A percentile compares a stretch with the other conserved stretches of the same genome.
These are phyloP conservation scores for Lactuca sativa DNA, from an alignment of 129 eudicot genomes.

Conservation along the genomic window DNA sequence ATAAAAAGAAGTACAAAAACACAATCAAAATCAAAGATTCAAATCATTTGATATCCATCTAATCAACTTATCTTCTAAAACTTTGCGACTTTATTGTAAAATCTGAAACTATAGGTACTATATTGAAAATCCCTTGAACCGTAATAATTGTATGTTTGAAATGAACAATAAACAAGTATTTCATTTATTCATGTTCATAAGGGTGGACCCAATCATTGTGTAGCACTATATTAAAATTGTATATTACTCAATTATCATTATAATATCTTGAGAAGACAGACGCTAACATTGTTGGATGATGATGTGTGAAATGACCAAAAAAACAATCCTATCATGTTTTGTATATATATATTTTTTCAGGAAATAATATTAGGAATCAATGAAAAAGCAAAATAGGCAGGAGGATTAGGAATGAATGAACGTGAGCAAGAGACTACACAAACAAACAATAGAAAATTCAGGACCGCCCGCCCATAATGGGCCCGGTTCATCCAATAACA, in stretches of 20 bases:
- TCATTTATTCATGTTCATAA: not conserved
- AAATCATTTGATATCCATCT: not conserved
- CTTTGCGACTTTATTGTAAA: not conserved
- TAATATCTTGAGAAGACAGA: too few species aligned
- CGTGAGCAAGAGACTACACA: not conserved
- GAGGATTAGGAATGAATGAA: not conserved
- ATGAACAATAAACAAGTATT: slow-evolving; percentile 6
- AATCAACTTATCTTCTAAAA: not conserved
- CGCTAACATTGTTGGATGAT: too few species aligned
- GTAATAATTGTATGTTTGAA: slow-evolving; percentile 19
- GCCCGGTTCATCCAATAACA: slow-evolving; percentile 27
- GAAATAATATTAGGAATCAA: not conserved
- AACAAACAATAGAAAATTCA: slow-evolving; percentile 5
- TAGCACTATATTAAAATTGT: too few species aligned
- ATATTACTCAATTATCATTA: not conserved
- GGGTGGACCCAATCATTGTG: not conserved
- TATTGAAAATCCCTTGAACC: not conserved
- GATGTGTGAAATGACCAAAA: not conserved
- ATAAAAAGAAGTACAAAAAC: not conserved
- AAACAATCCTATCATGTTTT: not conserved
- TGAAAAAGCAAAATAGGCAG: slow-evolving; percentile 3
- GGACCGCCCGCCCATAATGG: slow-evolving; percentile 35
- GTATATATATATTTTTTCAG: too few species aligned
- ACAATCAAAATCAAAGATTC: not conserved
- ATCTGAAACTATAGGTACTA: slow-evolving; percentile 6